These are phyloP conservation scores for Diutina siamensis DNA, from an alignment of 1,139 yeast genomes.

Conservation along the genomic window DNA sequence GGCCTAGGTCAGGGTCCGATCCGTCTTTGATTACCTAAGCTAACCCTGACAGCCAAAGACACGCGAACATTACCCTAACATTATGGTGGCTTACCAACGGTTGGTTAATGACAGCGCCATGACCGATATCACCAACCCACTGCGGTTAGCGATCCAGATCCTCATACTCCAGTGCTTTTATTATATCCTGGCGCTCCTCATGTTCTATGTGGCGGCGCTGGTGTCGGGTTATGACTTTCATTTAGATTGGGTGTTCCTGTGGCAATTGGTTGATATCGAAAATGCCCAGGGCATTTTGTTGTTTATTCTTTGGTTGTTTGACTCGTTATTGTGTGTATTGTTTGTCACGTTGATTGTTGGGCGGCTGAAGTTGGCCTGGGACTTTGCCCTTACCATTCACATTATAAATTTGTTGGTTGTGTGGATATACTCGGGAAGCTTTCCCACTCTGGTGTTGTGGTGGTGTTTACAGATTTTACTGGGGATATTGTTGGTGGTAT, in stretches of 20 bases:
- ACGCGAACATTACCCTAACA: no score
- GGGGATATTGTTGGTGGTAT: constrained; percentile 53
- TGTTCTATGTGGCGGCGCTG: constrained; percentile 45
- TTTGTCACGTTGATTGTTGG: constrained; percentile 85
- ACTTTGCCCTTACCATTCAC: constrained; percentile 85
- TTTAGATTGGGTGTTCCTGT: constrained; percentile 66
- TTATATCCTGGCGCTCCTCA: constrained; percentile 47
- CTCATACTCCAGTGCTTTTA: constrained; percentile 54
- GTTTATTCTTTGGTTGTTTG: constrained; percentile 67
- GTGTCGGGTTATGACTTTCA: constrained; percentile 54
- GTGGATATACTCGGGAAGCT: constrained; percentile 49
- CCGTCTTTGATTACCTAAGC: no score
- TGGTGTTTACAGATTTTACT: constrained; percentile 71
- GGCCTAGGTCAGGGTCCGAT: no score
- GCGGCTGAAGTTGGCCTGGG: constrained; percentile 88
- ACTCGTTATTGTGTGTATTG: constrained; percentile 63
- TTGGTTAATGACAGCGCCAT: constrained; percentile 17
- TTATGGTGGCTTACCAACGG: constrained; percentile 12
- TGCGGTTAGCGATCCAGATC: constrained; percentile 39
- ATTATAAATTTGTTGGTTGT: constrained; percentile 64
- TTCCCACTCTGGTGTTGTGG: constrained; percentile 72
- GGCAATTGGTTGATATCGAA: constrained; percentile 64
- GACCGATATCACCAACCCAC: constrained; percentile 25
- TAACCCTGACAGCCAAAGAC: no score
- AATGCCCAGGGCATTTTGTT: constrained; percentile 74